These are phyloP conservation scores for Prunus mongolica DNA, from an alignment of 306 rosid genomes.

Conservation along the genomic window DNA sequence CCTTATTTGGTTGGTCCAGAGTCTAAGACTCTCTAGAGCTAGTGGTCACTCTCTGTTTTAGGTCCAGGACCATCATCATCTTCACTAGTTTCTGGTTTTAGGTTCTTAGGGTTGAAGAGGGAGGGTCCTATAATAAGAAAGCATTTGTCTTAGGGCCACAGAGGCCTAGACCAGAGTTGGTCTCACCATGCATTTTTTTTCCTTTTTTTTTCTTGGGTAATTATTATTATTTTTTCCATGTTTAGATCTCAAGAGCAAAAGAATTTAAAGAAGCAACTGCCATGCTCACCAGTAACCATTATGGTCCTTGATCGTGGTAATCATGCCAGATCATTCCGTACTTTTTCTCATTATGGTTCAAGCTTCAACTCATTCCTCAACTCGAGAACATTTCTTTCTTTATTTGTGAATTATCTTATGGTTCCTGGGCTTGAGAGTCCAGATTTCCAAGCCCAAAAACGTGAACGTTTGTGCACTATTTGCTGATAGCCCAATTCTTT, in stretches of 20 bases:
- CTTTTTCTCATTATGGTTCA: not conserved
- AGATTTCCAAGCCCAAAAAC: no score
- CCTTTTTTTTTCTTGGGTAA: no score
- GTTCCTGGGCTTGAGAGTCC: no score
- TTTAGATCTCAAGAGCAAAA: not conserved
- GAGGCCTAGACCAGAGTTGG: not conserved
- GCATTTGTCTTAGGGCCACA: not conserved
- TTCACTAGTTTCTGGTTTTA: not conserved
- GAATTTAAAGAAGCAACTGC: not conserved
- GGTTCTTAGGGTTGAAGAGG: not conserved
- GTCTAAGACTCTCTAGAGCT: not conserved
- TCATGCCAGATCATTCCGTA: not conserved
- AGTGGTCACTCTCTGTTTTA: not conserved
- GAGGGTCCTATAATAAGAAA: not conserved
- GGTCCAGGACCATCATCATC: constrained; percentile 1
- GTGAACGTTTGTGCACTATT: no score
- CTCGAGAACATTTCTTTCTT: no score
- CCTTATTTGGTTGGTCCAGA: not conserved
- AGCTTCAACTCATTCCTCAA: no score
- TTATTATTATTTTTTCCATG: not conserved
- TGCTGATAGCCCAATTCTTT: no score
- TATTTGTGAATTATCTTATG: no score
- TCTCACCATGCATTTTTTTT: not conserved
- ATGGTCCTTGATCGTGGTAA: not conserved
- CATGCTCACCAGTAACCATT: not conserved